Conservation (phyloP, 495 filamentous ascomycete genomes). For the Filosporella fistucella region DNA sequence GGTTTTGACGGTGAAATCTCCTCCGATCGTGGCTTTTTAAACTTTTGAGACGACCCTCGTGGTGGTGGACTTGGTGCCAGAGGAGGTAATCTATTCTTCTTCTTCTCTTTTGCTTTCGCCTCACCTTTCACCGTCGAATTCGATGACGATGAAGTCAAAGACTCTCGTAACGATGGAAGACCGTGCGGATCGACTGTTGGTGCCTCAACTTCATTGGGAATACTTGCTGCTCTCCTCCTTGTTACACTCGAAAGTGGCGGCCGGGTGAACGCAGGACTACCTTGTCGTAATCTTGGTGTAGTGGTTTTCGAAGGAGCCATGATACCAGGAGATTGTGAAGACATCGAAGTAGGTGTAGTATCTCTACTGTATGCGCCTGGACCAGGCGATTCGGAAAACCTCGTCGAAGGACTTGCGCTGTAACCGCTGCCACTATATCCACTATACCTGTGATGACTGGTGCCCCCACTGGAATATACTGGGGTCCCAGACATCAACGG, state of each 20-base stretch:
- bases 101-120: constrained; percentile 28
- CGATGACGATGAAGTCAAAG: constrained; percentile 54
- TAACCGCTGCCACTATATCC: constrained; percentile 37
- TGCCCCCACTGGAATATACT: constrained; percentile 19
- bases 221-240: constrained; percentile 50
- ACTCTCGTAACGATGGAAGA: constrained; percentile 62
- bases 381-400: constrained; percentile 88
- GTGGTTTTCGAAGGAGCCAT: constrained; percentile 50
- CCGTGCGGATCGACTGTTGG: constrained; percentile 43
- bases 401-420: constrained; percentile 84
- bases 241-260: constrained; percentile 66
- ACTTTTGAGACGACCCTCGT: constrained; percentile 58
- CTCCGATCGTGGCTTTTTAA: constrained; percentile 29
- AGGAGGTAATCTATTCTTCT: constrained; percentile 38
- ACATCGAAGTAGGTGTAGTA: constrained; percentile 93
- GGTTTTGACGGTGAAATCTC: constrained; percentile 27
- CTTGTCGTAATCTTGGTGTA: constrained; percentile 52
- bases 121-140: constrained; percentile 50
- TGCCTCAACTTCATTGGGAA: constrained; percentile 43
- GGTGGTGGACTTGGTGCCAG: constrained; percentile 58
- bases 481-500: constrained; percentile 50
- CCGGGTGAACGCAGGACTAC: constrained; percentile 58
- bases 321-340: constrained; percentile 88
- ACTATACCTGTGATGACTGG: constrained; percentile 43
- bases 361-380: constrained; percentile 75